phyloP scores from a whole-genome alignment of 768 basidiomycete species.

The Tricholoma flavovirens region DNA sequence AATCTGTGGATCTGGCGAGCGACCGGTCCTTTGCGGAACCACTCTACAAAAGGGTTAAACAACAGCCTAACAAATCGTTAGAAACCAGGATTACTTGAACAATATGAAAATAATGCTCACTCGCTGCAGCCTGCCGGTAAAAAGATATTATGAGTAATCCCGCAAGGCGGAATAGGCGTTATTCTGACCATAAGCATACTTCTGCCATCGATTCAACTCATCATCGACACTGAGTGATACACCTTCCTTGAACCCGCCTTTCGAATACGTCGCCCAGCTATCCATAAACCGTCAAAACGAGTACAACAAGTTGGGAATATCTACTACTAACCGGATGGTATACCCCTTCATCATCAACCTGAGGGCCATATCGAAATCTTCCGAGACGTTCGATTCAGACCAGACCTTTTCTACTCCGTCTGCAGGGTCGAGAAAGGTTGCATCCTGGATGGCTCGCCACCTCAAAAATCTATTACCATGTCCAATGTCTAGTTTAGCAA shows the following conservation, averaged over 20 bases:
- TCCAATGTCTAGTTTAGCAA: neutral
- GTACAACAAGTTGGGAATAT: neutral
- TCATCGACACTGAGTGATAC: slow-evolving; percentile 85
- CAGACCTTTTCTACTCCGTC: slow-evolving; percentile 71
- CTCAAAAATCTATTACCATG: slow-evolving; percentile 50
- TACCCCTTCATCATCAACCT: slow-evolving; percentile 58
- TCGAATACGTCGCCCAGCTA: slow-evolving; percentile 79
- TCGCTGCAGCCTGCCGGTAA: slow-evolving; percentile 40
- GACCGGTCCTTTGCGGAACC: slow-evolving; percentile 77
- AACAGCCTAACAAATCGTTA: slow-evolving; percentile 46
- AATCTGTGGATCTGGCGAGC: slow-evolving; percentile 68
- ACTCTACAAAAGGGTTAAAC: slow-evolving; percentile 75
- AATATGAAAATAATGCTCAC: slow-evolving; percentile 37
- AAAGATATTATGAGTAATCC: neutral
- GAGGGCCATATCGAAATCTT: slow-evolving; percentile 80
- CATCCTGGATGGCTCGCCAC: slow-evolving; percentile 85
- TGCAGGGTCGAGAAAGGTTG: slow-evolving; percentile 60
- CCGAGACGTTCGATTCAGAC: slow-evolving; percentile 72
- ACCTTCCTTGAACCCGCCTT: slow-evolving; percentile 87
- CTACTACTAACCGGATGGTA: slow-evolving; percentile 45
- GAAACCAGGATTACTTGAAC: slow-evolving; percentile 26
- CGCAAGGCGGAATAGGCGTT: neutral
- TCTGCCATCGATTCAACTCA: slow-evolving; percentile 89
- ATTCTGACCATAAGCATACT: slow-evolving; percentile 46
- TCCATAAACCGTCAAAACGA: slow-evolving; percentile 13